Evolutionary conservation across 1,284 basidiomycete genomes (phyloP), one percentile per base, ranked within the genome.

Genomic region (Sphagnurus paluster): DNA sequence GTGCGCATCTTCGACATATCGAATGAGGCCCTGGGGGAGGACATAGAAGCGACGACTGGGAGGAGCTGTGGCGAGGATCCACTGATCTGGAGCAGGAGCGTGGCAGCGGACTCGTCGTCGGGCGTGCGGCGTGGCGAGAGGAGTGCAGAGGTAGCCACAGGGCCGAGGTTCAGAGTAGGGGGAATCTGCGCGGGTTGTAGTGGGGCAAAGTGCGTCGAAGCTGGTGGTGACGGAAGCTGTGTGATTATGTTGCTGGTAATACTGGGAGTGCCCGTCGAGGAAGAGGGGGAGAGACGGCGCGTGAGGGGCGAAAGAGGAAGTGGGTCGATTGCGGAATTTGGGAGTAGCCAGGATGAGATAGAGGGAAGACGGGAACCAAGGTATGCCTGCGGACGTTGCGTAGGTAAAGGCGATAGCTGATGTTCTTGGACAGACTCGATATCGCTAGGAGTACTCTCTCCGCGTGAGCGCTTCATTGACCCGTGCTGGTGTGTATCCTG

Each of bases 101-200:
- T 79, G 7, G 84, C 85, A 0, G 82, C 82, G 0, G 71, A 75
- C 65, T 87, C 82, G 56, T 88, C 85, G 48, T 87, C 85, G 0
- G 80, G 77, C 5, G 84, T 80, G 56, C 76, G 74, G 33, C 63
- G 55, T n/a, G 69, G 70, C 26, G 67, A 69, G 20, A 30, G 60
- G 39, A 50, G 38, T 3, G 46, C 26, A 1, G 39, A 56, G 20
- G 45, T 53, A 2, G 63, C 63, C 1, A 60, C 56, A 13, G 66
- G 64, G 14, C 67, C 66, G 13, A 72, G 59, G 30, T 55, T 67
- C 17, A 72, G 60, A n/a, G 60, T 46, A 0, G 68, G 66, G 16
- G 66, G 66, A 10, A 57, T 44, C 29, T 63, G 56, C 2, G 58
- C 45, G 23, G 49, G 48, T 24, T 61, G 56, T 17, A 64, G 47